A percentile compares a stretch with the other conserved stretches of the same genome.
phyloP scores from a whole-genome alignment of 352 stramenopile genomes.

The Globisporangium nunn region DNA sequence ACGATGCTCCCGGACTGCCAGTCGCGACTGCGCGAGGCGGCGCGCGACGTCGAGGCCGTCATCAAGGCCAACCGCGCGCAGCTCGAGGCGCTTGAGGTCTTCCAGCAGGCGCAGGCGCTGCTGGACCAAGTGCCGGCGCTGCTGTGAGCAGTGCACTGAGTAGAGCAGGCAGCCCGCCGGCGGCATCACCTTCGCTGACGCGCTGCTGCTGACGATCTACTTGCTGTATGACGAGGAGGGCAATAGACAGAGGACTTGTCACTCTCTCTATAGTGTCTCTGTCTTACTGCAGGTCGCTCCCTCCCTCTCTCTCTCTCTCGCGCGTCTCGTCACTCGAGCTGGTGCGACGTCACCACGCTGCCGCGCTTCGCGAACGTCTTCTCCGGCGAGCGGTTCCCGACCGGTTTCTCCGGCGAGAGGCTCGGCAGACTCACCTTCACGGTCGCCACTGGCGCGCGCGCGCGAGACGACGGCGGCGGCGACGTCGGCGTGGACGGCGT shows the following conservation, averaged over 20 bases:
- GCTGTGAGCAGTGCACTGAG: constrained; percentile 5
- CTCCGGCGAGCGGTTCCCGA: constrained; percentile 29
- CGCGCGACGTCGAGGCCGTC: constrained; percentile 45
- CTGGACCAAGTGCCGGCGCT: constrained; percentile 30
- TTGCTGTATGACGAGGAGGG: no score
- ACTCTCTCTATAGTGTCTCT: no score
- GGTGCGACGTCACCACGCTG: constrained; percentile 1
- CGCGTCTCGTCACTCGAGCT: not conserved
- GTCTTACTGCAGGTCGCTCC: not conserved
- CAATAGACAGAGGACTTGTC: constrained; percentile 1
- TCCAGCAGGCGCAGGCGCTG: constrained; percentile 44
- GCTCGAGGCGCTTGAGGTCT: constrained; percentile 25
- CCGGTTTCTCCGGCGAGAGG: constrained; percentile 48
- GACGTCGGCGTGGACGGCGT: not conserved
- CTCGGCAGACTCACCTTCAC: constrained; percentile 43
- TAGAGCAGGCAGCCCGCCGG: not conserved
- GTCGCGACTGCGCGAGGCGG: constrained; percentile 51
- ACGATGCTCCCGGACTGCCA: constrained; percentile 78
- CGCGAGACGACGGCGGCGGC: constrained; percentile 1
- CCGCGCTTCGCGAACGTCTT: constrained; percentile 23
- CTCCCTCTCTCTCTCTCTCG: not conserved
- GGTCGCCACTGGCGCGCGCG: constrained; percentile 1
- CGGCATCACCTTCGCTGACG: not conserved
- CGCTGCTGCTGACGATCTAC: not conserved
- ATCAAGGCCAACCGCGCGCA: constrained; percentile 31